Evolutionary conservation across 345 rosid species (phyloP), one percentile per base, ranked within the genome.

Genomic region (Eucalyptus curtisii): DNA sequence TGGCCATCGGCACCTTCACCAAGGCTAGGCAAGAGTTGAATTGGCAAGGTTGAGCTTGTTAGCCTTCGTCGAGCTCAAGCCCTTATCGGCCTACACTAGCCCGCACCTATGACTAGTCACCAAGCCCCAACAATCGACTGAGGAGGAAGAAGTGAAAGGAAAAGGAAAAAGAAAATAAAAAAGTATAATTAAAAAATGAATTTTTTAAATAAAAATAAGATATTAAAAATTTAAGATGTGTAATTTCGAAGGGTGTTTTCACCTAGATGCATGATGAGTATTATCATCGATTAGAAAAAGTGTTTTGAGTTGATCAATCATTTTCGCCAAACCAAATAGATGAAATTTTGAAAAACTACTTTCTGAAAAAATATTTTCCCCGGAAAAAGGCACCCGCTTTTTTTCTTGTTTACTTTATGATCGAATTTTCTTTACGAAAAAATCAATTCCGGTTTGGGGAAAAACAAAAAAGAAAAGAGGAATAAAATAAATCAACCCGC

Each of bases 21-120:
- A 49, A 49, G 17, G 7, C 52, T 1, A 1, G 19, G 4, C 8
- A 6, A 50, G 55, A 52, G 9, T 52, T 52, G 4, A 52, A 52
- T 52, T 52, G 55, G 24, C 2, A 52, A 52, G 22, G 55, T 52
- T 19, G 55, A 52, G 55, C 24, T 7, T 52, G 55, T 2, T 0
- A 7, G 9, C 9, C 1, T 3, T 52, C 24, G 24, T 52, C 0
- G 10, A 52, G 55, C 55, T 52, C 4, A 0, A 3, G 24, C 10
- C 55, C 55, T 52, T 3, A 17, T 0, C 0, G 0, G 4, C 55
- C 2, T 52, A 52, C 24, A 7, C 0, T 0, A 0, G 0, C 10
- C 24, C 2, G 0, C 24, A 52, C 0, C 10, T 19, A 52, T 52
- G 57, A 52, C 57, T 52, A 52, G 4, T 52, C 57, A 52, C 24